Base-by-base conservation (phyloP, 139 green algal genomes). In the Eudorina sp. region DNA sequence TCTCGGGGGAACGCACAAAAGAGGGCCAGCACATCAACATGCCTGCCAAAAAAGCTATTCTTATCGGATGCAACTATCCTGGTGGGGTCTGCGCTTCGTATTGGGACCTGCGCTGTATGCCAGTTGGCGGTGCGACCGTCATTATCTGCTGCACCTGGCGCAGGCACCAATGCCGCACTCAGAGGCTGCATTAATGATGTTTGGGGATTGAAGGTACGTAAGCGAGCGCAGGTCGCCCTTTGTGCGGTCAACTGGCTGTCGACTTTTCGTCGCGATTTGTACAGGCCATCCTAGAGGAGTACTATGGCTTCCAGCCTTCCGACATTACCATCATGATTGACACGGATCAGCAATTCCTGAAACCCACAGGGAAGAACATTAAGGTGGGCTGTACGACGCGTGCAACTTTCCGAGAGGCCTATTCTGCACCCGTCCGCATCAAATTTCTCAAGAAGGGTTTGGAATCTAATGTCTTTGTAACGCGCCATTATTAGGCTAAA, bases 141-240 rank as follows among this genome's bases (percentile, higher is more conserved):
- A 16, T 16, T 13, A 13, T 60, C 16, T 16, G 51, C 51, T 60
- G 14, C 51, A 16, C 64, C n/a, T 69, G 5, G 34, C 43, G 73
- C 83, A 89, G 92, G 93, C 53, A 94, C 89, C 18, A 83, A 95
- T 34, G 91, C 93, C 0, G 84, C 86, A 38, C 90, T 97, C 21
- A 78, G 86, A 4, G 95, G 95, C 6, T 97, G 95, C 86, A 89
- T 97, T 25, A 97, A 97, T 66, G 95, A 97, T 88, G 94, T 95
- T 5, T 68, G 74, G 58, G 78, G 83, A 1, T 95, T 96, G 86
- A 90, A 92, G 55, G 82, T 79, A 38, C 2, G 48, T 16, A 68
- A n/a, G n/a, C n/a, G n/a, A n/a, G n/a, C n/a, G n/a, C n/a, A n/a
- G n/a, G n/a, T n/a, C n/a, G n/a, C n/a, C n/a, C n/a, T n/a, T n/a